Percentiles rank a stretch among this genome's conserved stretches.
phyloP scores from a whole-genome alignment of 441 rosid genomes.

The Cnidoscolus chayamansa region DNA sequence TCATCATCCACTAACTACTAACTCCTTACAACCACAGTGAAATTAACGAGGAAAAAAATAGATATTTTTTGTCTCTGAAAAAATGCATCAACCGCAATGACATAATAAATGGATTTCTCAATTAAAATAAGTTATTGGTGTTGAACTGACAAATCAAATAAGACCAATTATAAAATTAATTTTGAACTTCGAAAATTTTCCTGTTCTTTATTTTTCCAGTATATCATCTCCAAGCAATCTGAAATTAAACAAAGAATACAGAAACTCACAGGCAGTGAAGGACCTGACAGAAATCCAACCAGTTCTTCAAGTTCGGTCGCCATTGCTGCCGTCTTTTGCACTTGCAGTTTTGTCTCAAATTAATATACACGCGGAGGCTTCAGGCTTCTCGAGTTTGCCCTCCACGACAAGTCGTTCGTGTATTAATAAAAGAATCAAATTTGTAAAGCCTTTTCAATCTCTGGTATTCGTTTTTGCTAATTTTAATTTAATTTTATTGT shows the following conservation, averaged over 20 bases:
- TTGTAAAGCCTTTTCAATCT: too few relatives aligned
- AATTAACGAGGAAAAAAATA: not conserved
- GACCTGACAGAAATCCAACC: slow-evolving; percentile 60
- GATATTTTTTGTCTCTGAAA: not conserved
- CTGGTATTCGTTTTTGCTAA: too few relatives aligned
- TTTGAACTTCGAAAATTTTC: not conserved
- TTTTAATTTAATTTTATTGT: too few relatives aligned
- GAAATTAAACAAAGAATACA: not conserved
- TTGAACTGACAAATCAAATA: not conserved
- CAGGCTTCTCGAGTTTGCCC: not conserved
- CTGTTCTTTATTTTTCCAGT: not conserved
- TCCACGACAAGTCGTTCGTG: slow-evolving; percentile 10
- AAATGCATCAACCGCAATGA: not conserved
- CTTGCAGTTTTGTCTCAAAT: not conserved
- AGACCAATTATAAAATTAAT: not conserved
- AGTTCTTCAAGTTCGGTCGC: slow-evolving; percentile 87
- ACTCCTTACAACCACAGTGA: not conserved
- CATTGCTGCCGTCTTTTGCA: slow-evolving; percentile 36
- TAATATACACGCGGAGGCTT: not conserved
- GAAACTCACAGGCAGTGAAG: slow-evolving; percentile 60
- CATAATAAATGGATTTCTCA: too few relatives aligned
- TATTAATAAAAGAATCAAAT: not conserved
- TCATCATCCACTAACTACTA: not conserved
- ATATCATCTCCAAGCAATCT: not conserved
- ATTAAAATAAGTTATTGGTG: too few relatives aligned